These are phyloP conservation scores for Platanthera guangdongensis DNA, from an alignment of 106 monocot species.

Conservation along the genomic window DNA sequence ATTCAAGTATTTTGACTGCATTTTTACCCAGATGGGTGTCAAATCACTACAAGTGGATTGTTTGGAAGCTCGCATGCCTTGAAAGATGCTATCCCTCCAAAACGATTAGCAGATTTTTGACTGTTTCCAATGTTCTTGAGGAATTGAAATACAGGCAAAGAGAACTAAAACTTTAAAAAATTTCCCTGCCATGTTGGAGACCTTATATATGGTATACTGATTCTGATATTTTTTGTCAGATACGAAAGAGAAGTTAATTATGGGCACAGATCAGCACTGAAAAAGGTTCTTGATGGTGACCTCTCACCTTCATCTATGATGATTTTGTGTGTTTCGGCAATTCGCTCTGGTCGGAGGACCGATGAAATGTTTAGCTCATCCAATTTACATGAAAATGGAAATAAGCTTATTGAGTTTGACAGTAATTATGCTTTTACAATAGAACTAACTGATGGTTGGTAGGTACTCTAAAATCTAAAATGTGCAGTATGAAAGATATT, in stretches of 20 bases:
- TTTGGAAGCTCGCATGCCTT: constrained; percentile 88
- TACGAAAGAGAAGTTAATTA: constrained; percentile 88
- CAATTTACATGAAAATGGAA: constrained; percentile 6
- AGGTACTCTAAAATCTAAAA: constrained; percentile 7
- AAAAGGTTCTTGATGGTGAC: constrained; percentile 84
- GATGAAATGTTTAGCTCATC: constrained; percentile 19
- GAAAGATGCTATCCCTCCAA: constrained; percentile 70
- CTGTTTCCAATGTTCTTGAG: constrained; percentile 64
- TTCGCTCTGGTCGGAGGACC: constrained; percentile 18
- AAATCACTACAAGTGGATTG: constrained; percentile 97
- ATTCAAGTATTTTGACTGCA: not conserved
- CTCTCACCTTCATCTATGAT: constrained; percentile 70
- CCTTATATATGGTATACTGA: not conserved
- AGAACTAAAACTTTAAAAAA: not conserved
- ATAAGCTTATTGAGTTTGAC: constrained; percentile 11
- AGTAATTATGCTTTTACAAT: constrained; percentile 27
- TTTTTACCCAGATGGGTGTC: constrained; percentile 64
- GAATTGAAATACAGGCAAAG: constrained; percentile 85
- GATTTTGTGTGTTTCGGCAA: constrained; percentile 78
- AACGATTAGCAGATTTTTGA: constrained; percentile 51
- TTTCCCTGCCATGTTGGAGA: not conserved
- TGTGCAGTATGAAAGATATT: not conserved
- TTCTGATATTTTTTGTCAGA: constrained; percentile 24
- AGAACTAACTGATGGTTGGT: constrained; percentile 97
- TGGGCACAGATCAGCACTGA: constrained; percentile 81